Percentiles rank a stretch among this genome's conserved stretches.
Conservation (phyloP, 176 grass and related monocot species). For the Carex littledalei region DNA sequence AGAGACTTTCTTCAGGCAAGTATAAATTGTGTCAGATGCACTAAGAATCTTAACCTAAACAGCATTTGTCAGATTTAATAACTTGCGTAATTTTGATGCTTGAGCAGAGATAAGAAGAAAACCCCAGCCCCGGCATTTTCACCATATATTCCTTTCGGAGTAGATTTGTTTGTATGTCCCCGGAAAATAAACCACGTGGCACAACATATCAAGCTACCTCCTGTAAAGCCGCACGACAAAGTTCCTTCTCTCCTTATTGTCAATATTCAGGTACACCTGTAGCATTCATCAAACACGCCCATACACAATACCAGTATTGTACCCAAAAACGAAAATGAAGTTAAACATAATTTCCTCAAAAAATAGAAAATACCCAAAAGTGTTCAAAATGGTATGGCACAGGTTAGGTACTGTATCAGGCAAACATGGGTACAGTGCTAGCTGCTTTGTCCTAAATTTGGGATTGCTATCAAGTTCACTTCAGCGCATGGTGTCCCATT, state of each 20-base stretch:
- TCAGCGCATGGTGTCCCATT: neutral
- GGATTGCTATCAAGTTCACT: neutral
- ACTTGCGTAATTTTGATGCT: conserved; percentile 21
- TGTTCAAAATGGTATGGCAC: neutral
- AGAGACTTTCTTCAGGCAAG: conserved; percentile 90
- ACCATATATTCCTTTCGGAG: conserved; percentile 74
- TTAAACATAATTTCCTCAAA: neutral
- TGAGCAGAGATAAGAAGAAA: conserved; percentile 85
- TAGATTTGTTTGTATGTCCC: conserved; percentile 75
- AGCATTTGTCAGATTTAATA: conserved; percentile 13
- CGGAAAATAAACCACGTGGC: conserved; percentile 88
- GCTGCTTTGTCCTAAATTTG: neutral
- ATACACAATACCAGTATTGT: neutral
- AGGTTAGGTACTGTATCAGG: neutral
- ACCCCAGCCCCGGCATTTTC: conserved; percentile 42
- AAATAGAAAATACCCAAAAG: neutral
- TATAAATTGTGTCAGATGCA: conserved; percentile 11
- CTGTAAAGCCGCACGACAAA: conserved; percentile 50
- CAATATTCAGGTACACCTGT: conserved; percentile 72
- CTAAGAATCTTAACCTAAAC: neutral
- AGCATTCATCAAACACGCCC: neutral
- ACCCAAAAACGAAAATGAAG: neutral
- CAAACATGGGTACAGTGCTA: neutral
- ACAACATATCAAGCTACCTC: conserved; percentile 82
- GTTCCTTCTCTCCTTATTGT: conserved; percentile 76